Conservation (phyloP, 768 basidiomycete genomes). For the Terana coerulea region DNA sequence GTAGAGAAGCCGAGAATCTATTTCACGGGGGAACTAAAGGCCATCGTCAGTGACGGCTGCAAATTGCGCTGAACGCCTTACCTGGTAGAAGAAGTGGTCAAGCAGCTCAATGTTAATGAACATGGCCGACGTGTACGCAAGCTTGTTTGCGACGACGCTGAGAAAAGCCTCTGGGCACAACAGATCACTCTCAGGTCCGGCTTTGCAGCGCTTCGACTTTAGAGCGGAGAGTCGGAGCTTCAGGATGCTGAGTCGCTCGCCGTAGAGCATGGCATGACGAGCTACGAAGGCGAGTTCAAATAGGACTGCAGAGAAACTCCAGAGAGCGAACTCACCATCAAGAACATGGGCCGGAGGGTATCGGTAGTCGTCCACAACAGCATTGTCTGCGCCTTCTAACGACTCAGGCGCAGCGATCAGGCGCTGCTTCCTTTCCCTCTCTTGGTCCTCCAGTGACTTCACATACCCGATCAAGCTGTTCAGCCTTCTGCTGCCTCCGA, state of each 20-base stretch:
- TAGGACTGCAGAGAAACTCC: background rate
- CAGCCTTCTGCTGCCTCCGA: constrained; percentile 83
- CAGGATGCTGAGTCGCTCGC: constrained; percentile 74
- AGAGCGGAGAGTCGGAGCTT: constrained; percentile 85
- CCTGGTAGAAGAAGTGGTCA: constrained; percentile 98
- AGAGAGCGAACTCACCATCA: constrained; percentile 61
- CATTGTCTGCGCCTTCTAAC: constrained; percentile 51
- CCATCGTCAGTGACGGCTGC: background rate
- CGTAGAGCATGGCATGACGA: constrained; percentile 88
- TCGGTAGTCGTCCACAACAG: constrained; percentile 70
- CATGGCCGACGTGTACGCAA: constrained; percentile 94
- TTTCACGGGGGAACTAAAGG: constrained; percentile 92
- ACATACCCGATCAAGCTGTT: constrained; percentile 77
- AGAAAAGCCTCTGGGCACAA: constrained; percentile 98
- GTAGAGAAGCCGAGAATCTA: constrained; percentile 89
- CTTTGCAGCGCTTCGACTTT: constrained; percentile 83
- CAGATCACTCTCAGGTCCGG: constrained; percentile 82
- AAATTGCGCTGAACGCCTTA: constrained; percentile 37
- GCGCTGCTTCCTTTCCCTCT: constrained; percentile 57
- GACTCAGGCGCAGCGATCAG: constrained; percentile 39
- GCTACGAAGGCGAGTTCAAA: constrained; percentile 42
- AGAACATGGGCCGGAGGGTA: constrained; percentile 89
- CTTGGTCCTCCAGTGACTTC: constrained; percentile 72
- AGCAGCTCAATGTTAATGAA: constrained; percentile 98
- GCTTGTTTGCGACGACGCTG: constrained; percentile 93